Evolutionary conservation across 148 eudicot species (phyloP).

Genomic region (Heliosperma pusillum): DNA sequence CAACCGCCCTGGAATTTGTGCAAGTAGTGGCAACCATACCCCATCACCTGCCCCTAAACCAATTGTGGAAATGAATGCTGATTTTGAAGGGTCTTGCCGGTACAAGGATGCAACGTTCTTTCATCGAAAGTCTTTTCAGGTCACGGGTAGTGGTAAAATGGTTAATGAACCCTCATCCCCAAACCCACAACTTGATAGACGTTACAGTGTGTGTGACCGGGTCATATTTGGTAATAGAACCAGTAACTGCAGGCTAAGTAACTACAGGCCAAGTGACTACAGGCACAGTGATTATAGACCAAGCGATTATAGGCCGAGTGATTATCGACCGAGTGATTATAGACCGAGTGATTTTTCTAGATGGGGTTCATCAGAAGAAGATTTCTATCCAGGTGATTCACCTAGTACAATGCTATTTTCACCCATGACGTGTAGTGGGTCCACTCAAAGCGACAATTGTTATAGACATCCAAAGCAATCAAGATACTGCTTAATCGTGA

Average conservation of each 20-base stretch:
- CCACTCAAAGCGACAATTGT: conserved; percentile 45
- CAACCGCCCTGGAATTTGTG: conserved; percentile 75
- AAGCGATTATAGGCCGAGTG: conserved; percentile 68
- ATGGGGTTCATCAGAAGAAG: conserved; percentile 92
- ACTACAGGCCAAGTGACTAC: conserved; percentile 40
- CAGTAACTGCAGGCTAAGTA: conserved; percentile 5
- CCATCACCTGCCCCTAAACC: conserved; percentile 93
- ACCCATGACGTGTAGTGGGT: conserved; percentile 50
- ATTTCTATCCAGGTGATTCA: conserved; percentile 65
- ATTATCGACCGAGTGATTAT: conserved; percentile 30
- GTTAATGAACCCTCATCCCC: conserved; percentile 58
- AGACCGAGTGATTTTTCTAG: conserved; percentile 27
- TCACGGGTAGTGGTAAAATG: conserved; percentile 50
- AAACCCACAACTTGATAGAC: conserved; percentile 78
- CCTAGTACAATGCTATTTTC: conserved; percentile 71
- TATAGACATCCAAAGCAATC: conserved; percentile 42
- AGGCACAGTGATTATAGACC: conserved; percentile 46
- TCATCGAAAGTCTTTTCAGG: conserved; percentile 81
- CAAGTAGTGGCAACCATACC: conserved; percentile 62
- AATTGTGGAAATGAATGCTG: conserved; percentile 71
- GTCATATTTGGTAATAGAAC: conserved; percentile 9
- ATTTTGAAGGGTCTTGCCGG: conserved; percentile 76
- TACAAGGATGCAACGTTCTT: conserved; percentile 58
- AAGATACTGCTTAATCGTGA: conserved; percentile 71
- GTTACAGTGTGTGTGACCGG: conserved; percentile 88